phyloP scores from a whole-genome alignment of 371 early-diverging fungal species.

The Rhizopus sp. region DNA sequence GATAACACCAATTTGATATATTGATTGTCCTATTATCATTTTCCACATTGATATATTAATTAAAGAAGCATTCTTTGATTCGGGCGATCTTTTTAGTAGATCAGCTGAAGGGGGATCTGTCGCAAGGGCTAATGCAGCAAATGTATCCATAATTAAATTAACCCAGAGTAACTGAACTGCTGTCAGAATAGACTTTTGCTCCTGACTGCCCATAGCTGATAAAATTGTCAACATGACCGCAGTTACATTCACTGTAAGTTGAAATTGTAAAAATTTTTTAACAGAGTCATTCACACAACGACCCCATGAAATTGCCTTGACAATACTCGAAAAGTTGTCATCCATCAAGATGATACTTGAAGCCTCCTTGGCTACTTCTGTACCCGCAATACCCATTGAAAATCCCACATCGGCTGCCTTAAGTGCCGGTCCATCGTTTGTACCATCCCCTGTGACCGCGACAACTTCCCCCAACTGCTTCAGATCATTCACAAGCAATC shows the following conservation, averaged over 20 bases:
- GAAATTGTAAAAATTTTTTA: constrained; percentile 81
- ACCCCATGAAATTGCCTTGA: constrained; percentile 80
- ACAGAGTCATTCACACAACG: constrained; percentile 80
- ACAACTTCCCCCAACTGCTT: constrained; percentile 69
- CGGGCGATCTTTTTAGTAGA: constrained; percentile 62
- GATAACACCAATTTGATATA: constrained; percentile 63
- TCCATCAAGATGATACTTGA: constrained; percentile 80
- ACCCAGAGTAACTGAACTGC: constrained; percentile 83
- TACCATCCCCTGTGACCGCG: constrained; percentile 86
- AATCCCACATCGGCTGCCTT: constrained; percentile 83
- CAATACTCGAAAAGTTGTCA: constrained; percentile 79
- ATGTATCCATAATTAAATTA: constrained; percentile 82
- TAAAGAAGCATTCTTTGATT: constrained; percentile 62
- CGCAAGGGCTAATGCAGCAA: constrained; percentile 77
- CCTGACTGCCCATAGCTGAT: constrained; percentile 52
- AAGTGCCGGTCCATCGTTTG: constrained; percentile 78
- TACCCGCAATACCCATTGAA: constrained; percentile 82
- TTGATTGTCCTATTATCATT: constrained; percentile 66
- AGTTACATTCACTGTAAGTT: constrained; percentile 77
- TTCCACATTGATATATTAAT: constrained; percentile 74
- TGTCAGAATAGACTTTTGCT: constrained; percentile 60
- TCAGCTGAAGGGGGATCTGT: constrained; percentile 74
- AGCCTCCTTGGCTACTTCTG: constrained; percentile 84
- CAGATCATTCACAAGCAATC: constrained; percentile 65
- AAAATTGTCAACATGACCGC: constrained; percentile 70